Base-by-base conservation (phyloP, 208 protist genomes). In the Angomonas deanei region DNA sequence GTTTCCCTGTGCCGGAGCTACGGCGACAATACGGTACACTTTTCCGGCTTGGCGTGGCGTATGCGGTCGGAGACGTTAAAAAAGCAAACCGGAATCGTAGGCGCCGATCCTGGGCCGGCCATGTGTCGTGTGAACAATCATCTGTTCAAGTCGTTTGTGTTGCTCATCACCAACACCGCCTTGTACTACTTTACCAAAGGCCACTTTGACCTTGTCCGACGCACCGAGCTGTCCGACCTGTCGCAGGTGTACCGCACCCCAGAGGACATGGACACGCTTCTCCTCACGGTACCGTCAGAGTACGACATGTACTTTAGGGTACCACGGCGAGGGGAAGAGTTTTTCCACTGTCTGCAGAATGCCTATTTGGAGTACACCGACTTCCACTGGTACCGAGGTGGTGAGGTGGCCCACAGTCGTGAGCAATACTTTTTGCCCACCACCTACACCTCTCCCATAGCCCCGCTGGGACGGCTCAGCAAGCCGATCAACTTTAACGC, bases 11-110 rank as follows among this genome's bases (percentile, higher is more conserved):
- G 71, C 59, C 68, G 83, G 15, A 70, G 74, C 23, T 86, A 84
- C 59, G 83, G 83, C 38, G 83, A 90, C 72, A 90, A 86, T 73
- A 84, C 79, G 10, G 68, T 90, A 26, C 74, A 76, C 66, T 90
- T 90, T 61, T 82, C 79, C 60, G 83, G 83, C 47, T 49, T 86
- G 33, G 83, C 79, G n/a, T 90, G 76, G 79, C 70, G 71, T 21
- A 69, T 83, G 61, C 65, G 75, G n/a, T 73, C 75, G n/a, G 70
- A 76, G 10, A 76, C 72, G 58, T 64, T 81, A 33, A 68, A 66
- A 24, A 66, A 70, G 54, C 57, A 68, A 34, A 49, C 36, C 49
- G 72, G 63, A 26, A 33, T 42, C 23, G 48, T 78, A 26, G 57
- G 58, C 1, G 50, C 60, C 1, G 74, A 78, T 56, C 72, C 77